These are phyloP conservation scores for Boletus rex-veris DNA, from an alignment of 768 basidiomycete species.

Conservation along the genomic window DNA sequence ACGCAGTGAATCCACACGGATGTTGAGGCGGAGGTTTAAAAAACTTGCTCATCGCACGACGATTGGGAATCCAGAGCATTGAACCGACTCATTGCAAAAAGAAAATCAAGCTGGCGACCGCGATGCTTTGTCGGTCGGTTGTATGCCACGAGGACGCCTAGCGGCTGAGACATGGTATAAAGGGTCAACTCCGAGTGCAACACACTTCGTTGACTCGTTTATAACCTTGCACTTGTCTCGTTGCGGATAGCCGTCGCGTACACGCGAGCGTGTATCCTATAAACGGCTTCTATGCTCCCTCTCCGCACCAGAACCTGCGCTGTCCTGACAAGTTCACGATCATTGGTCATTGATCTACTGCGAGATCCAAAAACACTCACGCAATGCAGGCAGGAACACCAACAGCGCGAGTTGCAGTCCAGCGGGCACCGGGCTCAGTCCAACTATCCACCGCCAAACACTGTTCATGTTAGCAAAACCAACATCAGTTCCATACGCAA, in stretches of 20 bases:
- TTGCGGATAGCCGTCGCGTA: conserved; percentile 60
- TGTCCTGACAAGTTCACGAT: conserved; percentile 9
- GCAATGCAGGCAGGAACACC: conserved; percentile 73
- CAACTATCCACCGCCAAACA: conserved; percentile 87
- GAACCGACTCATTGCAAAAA: conserved; percentile 53
- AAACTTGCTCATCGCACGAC: conserved; percentile 57
- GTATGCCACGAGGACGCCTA: conserved; percentile 50
- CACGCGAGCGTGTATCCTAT: conserved; percentile 57
- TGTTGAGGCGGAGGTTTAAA: neutral
- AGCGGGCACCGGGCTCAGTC: conserved; percentile 67
- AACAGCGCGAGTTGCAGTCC: conserved; percentile 58
- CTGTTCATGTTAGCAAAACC: conserved; percentile 53
- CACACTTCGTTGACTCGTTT: neutral
- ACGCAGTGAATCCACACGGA: no score
- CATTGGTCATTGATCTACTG: neutral
- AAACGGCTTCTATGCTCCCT: conserved; percentile 49
- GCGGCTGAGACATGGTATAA: conserved; percentile 31
- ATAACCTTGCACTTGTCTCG: conserved; percentile 71
- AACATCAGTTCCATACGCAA: conserved; percentile 74
- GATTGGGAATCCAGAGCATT: conserved; percentile 50
- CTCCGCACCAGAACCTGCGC: conserved; percentile 62
- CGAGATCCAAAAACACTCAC: conserved; percentile 38
- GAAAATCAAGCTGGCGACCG: conserved; percentile 59
- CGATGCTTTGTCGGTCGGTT: conserved; percentile 58
- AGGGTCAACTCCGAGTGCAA: neutral